Evolutionary conservation across 1,284 basidiomycete species (phyloP).

Genomic region (Irpex lacteus): DNA sequence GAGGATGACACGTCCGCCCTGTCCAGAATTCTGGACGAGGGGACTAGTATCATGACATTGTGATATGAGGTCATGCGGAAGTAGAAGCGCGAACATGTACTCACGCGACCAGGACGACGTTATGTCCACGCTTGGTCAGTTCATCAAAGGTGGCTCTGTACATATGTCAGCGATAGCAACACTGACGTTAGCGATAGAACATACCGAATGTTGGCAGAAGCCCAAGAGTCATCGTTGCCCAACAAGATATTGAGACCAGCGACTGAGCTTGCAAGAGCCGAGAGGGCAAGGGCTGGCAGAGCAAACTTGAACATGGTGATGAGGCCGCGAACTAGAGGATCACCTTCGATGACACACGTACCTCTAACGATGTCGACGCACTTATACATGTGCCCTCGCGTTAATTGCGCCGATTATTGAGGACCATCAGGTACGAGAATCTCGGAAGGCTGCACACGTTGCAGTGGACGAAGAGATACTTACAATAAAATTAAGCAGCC

Average conservation of each 20-base stretch:
- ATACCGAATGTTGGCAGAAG: conserved; percentile 32
- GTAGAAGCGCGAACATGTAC: background rate
- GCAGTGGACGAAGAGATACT: background rate
- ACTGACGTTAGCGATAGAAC: background rate
- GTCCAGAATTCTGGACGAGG: conserved; percentile 29
- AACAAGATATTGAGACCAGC: conserved; percentile 27
- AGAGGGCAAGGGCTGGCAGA: conserved; percentile 8
- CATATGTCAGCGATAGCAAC: background rate
- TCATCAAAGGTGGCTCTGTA: conserved; percentile 24
- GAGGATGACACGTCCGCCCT: conserved; percentile 27
- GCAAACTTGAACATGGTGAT: background rate
- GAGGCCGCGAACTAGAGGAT: background rate
- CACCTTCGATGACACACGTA: background rate
- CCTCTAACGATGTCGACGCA: background rate
- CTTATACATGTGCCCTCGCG: background rate
- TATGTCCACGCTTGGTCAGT: conserved; percentile 24
- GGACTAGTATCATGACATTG: conserved; percentile 17
- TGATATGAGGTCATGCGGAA: background rate
- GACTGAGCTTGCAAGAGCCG: conserved; percentile 12
- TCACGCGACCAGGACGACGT: conserved; percentile 27
- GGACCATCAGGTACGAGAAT: background rate
- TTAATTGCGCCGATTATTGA: background rate
- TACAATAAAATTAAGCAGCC: background rate
- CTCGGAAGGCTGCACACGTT: background rate
- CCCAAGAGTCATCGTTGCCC: conserved; percentile 31